Conservation (phyloP, 495 filamentous ascomycete genomes). For the Tuber calosporum region DNA sequence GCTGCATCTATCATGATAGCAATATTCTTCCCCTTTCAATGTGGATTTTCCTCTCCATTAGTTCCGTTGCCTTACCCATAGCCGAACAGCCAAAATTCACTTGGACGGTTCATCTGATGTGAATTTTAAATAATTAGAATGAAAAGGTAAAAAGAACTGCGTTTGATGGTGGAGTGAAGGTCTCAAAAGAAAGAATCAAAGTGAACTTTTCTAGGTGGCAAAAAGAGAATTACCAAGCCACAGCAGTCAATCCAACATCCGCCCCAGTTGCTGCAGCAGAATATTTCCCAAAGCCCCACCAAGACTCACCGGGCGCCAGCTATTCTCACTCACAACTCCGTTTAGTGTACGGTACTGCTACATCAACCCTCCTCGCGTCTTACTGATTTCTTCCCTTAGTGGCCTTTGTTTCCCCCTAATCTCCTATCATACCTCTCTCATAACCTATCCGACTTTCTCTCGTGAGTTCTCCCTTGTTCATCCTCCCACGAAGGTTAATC, state of each 20-base stretch:
- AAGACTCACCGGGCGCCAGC: not conserved
- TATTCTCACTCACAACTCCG: not conserved
- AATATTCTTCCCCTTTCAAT: not conserved
- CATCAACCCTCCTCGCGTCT: not conserved
- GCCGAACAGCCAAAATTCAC: slow-evolving; percentile 83
- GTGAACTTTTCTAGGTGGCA: slow-evolving; percentile 3
- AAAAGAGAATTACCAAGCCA: not conserved
- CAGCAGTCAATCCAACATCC: not conserved
- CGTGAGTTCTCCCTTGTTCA: slow-evolving; percentile 16
- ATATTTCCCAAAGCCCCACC: slow-evolving; percentile 11
- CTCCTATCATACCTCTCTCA: not conserved
- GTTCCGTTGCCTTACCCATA: slow-evolving; percentile 60
- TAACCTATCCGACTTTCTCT: slow-evolving; percentile 9
- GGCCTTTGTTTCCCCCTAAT: slow-evolving; percentile 5
- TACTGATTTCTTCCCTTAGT: not conserved
- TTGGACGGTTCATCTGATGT: slow-evolving; percentile 25
- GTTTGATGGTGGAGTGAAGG: slow-evolving; percentile 9
- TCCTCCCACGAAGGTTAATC: slow-evolving; percentile 20
- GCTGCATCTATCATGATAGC: slow-evolving; percentile 16
- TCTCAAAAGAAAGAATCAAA: slow-evolving; percentile 11
- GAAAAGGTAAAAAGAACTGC: not conserved
- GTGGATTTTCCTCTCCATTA: slow-evolving; percentile 5
- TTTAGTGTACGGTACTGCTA: not conserved
- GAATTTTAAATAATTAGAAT: slow-evolving; percentile 10
- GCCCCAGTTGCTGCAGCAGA: slow-evolving; percentile 6